These are phyloP conservation scores for Mimosa pudica DNA, from an alignment of 306 rosid species.

Conservation along the genomic window DNA sequence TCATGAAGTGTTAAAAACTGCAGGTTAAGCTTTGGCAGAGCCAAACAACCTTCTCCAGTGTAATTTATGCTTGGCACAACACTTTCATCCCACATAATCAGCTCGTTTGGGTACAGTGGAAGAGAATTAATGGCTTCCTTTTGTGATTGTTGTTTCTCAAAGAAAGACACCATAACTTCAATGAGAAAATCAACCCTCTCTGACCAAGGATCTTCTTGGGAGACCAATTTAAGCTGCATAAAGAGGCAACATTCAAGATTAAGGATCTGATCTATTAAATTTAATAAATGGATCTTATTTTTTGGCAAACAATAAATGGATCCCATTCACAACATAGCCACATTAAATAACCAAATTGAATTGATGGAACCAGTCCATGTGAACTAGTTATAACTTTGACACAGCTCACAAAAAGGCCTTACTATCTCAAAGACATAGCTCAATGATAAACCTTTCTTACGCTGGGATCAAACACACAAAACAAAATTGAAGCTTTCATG, in stretches of 20 bases:
- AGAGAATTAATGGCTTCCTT: conserved; percentile 97
- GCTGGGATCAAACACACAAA: not conserved
- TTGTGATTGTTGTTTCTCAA: conserved; percentile 95
- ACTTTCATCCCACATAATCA: conserved; percentile 99
- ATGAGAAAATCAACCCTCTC: conserved; percentile 88
- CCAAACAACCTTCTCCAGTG: conserved; percentile 97
- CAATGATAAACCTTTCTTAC: conserved; percentile 9
- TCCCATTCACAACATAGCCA: conserved; percentile 27
- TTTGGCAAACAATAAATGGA: conserved; percentile 1
- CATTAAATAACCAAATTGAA: conserved; percentile 18
- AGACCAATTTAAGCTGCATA: conserved; percentile 88
- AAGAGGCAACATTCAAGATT: conserved; percentile 31
- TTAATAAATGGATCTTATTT: not conserved
- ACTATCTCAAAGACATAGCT: conserved; percentile 1
- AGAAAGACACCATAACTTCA: conserved; percentile 92
- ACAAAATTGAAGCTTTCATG: not conserved
- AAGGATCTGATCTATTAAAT: conserved; percentile 20
- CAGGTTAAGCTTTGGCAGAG: conserved; percentile 94
- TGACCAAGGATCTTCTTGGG: conserved; percentile 93
- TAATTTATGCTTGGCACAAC: conserved; percentile 97
- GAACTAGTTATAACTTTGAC: not conserved
- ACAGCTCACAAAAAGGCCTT: conserved; percentile 17
- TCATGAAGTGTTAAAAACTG: conserved; percentile 98
- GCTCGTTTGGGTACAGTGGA: conserved; percentile 96
- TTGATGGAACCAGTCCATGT: conserved; percentile 12